Evolutionary conservation across 257 asterid species (phyloP).

Genomic region (Solanum rostratum): DNA sequence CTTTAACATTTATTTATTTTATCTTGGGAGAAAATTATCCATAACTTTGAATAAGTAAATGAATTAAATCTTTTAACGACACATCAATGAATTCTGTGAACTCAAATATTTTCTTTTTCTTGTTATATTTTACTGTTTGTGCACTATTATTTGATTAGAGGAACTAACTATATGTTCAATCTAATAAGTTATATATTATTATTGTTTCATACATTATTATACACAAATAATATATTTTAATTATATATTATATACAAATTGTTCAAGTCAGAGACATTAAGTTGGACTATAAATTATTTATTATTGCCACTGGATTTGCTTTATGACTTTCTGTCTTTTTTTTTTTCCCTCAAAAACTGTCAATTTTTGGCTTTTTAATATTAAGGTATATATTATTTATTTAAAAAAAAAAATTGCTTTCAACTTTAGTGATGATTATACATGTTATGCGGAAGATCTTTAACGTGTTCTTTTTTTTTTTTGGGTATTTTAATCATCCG

Average conservation of each 20-base stretch:
- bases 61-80: too few relatives aligned
- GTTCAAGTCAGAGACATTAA: not conserved
- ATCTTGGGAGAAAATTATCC: too few relatives aligned
- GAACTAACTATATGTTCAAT: too few relatives aligned
- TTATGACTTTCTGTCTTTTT: not conserved
- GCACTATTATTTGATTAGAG: too few relatives aligned
- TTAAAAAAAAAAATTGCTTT: not conserved
- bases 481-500: constrained; percentile 1
- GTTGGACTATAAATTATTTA: not conserved
- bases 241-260: not conserved
- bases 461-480: not conserved
- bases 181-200: not conserved
- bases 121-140: too few relatives aligned
- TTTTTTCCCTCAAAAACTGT: not conserved
- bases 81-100: too few relatives aligned
- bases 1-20: too few relatives aligned
- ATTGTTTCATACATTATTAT: not conserved
- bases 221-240: not conserved
- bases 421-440: constrained; percentile 9
- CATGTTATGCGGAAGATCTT: not conserved
- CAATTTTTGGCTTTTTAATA: not conserved
- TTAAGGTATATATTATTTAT: not conserved
- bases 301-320: not conserved
- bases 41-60: too few relatives aligned
- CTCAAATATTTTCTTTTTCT: too few relatives aligned